A percentile compares a stretch with the other conserved stretches of the same genome.
Evolutionary conservation across 768 basidiomycete species (phyloP).

Genomic region (Kwoniella pini): DNA sequence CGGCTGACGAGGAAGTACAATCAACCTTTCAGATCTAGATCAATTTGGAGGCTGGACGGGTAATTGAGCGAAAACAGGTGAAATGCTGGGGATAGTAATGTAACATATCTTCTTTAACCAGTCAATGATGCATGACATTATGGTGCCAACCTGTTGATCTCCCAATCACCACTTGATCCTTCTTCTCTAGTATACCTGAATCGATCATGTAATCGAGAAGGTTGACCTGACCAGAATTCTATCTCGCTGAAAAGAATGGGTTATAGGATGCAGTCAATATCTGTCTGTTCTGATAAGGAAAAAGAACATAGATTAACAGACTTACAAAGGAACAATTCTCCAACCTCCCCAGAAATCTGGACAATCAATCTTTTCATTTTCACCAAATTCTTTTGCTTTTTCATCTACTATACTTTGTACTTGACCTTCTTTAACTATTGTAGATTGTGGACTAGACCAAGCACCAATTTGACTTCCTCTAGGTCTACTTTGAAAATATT

Average conservation of each 20-base stretch:
- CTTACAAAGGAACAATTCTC: constrained; percentile 86
- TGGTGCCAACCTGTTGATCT: constrained; percentile 75
- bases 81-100: too few relatives aligned
- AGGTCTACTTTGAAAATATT: constrained; percentile 80
- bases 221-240: constrained; percentile 96
- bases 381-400: constrained; percentile 63
- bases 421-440: constrained; percentile 70
- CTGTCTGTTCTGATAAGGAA: too few relatives aligned
- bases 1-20: background rate
- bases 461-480: constrained; percentile 83
- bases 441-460: constrained; percentile 89
- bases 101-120: too few relatives aligned
- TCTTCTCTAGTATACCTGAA: constrained; percentile 59
- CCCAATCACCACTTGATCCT: constrained; percentile 66
- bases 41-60: background rate
- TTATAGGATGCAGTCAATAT: background rate
- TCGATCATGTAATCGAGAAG: constrained; percentile 90
- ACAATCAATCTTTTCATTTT: constrained; percentile 63
- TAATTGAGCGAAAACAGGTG: background rate
- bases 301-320: constrained; percentile 26
- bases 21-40: background rate
- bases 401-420: constrained; percentile 65
- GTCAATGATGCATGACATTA: too few relatives aligned
- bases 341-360: constrained; percentile 97
- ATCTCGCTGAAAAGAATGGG: constrained; percentile 66